These are phyloP conservation scores for Populus hybrid DNA, from an alignment of 441 rosid genomes.

Conservation along the genomic window DNA sequence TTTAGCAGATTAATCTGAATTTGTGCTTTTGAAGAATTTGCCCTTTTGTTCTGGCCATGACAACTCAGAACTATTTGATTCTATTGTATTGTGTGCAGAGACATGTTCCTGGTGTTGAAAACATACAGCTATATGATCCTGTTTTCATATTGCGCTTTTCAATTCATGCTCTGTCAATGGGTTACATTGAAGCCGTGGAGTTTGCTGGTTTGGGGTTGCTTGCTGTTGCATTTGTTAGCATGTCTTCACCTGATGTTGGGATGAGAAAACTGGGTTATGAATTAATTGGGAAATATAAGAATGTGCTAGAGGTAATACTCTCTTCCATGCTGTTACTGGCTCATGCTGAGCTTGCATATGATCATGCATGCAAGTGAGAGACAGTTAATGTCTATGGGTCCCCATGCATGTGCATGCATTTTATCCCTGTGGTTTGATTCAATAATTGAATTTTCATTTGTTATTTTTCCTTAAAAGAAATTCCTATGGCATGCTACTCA, in stretches of 20 bases:
- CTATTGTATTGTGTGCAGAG: conserved; percentile 43
- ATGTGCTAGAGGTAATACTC: conserved; percentile 68
- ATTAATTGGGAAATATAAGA: conserved; percentile 59
- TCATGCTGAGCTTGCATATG: not conserved
- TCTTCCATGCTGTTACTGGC: conserved; percentile 5
- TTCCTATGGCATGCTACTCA: not conserved
- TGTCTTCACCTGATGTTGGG: conserved; percentile 79
- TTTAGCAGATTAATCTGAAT: conserved; percentile 8
- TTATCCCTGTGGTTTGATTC: not conserved
- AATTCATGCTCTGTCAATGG: conserved; percentile 50
- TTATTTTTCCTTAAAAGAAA: not conserved
- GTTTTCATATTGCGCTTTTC: conserved; percentile 75
- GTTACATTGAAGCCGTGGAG: conserved; percentile 79
- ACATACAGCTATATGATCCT: conserved; percentile 67
- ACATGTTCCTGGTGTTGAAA: conserved; percentile 32
- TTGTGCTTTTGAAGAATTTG: conserved; percentile 11
- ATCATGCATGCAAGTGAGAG: not conserved
- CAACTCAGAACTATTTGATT: conserved; percentile 16
- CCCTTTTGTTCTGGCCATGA: not conserved
- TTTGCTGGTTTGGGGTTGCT: conserved; percentile 89
- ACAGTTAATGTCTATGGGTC: not conserved
- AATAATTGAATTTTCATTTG: not conserved
- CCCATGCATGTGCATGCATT: not conserved
- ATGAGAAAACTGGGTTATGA: conserved; percentile 87
- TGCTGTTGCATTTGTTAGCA: conserved; percentile 77